phyloP scores from a whole-genome alignment of 345 rosid species.

The Limnanthes douglasii region DNA sequence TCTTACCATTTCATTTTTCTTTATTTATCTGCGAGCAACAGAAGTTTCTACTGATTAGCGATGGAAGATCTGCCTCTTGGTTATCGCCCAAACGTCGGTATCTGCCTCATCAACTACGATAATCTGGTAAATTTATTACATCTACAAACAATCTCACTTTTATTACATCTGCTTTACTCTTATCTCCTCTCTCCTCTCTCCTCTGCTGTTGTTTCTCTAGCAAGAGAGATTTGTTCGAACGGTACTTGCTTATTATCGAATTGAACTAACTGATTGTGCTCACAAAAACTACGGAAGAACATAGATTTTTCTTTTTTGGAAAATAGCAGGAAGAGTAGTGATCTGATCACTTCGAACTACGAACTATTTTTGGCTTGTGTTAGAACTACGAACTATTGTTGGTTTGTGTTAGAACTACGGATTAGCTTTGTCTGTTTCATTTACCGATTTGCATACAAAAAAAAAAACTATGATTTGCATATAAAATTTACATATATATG shows the following conservation, averaged over 20 bases:
- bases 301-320: no score
- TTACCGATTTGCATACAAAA: not conserved
- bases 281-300: no score
- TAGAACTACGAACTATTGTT: no score
- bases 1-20: no score
- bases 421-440: slow-evolving; percentile 2
- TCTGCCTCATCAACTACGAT: slow-evolving; percentile 84
- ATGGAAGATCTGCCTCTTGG: slow-evolving; percentile 91
- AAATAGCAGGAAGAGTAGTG: no score
- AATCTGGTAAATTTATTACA: slow-evolving; percentile 44
- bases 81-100: slow-evolving; percentile 97
- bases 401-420: no score
- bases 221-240: not conserved
- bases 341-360: no score
- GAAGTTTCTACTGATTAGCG: not conserved
- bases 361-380: no score
- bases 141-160: no score
- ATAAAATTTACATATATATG: not conserved
- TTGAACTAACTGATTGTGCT: no score
- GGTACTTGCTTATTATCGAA: no score
- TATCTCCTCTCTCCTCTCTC: not conserved
- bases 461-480: not conserved
- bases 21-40: no score
- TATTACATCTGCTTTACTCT: not conserved
- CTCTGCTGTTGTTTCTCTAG: not conserved